Evolutionary conservation across 2,329 filamentous ascomycete species (phyloP), one percentile per base, ranked within the genome.

Genomic region (Ophiostoma triangulosporum): DNA sequence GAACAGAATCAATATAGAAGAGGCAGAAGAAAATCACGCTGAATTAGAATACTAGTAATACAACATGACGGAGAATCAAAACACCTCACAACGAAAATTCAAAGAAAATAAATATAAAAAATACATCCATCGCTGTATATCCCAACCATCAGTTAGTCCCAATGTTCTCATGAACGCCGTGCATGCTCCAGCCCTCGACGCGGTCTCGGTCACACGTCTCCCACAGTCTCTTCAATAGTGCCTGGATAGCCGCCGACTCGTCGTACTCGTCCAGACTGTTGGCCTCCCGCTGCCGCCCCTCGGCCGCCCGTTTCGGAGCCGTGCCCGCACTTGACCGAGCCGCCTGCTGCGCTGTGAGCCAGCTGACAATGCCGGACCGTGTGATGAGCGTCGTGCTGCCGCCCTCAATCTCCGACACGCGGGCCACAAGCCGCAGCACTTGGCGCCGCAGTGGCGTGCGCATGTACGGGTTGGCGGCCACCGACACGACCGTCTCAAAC

Each of bases 381-480:
- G 88, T 94, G 35, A 88, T 75, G 46, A 95, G 71, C n/a, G 85
- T 91, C 4, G 83, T 86, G 65, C 85, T 88, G 1, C 86, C 88
- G 1, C 78, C 81, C 29, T 81, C 76, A 31, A 90, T 77, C 46
- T 74, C 75, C 0, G 80, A 81, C 3, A 83, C 81, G 38, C 84
- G 76, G 61, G 83, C 83, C 15, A 94, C 60, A 22, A 93, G 74
- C 63, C 69, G 67, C 27, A 80, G 63, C 14, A 80, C 68, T 59
- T 82, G 80, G 52, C 77, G 79, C 55, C 80, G 79, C 15, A 84
- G 70, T 15, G 74, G 71, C 17, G 72, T 66, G 3, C 77, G 73
- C 56, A 86, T 73, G 52, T 81, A 82, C 0, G 84, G 78, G 43
- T 84, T 86, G 32, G 73, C 73, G 52, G 83, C 88, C 22, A 88